Evolutionary conservation across 495 filamentous ascomycete species (phyloP), one percentile per base, ranked within the genome.

Genomic region (Penicillium parvum): DNA sequence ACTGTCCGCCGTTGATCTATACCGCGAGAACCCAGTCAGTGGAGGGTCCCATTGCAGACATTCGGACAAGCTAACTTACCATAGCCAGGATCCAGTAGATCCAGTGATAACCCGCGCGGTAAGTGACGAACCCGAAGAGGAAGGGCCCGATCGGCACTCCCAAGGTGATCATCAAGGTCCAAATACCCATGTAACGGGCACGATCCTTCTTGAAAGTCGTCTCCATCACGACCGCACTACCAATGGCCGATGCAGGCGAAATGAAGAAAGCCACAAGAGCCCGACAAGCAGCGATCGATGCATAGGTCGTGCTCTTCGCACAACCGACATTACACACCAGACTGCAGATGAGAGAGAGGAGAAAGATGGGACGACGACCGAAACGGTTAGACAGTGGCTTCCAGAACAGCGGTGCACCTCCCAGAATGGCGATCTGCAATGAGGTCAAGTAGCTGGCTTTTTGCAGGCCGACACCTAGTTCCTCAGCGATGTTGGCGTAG

Each of bases 331-430:
- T 74, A 37, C 68, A 69, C 2, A 72, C 55, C 1, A 69, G 49
- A 46, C 70, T 66, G 27, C 64, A 57, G 7, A 75, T 39, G 1
- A 70, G 53, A 5, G 75, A 77, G 5, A 77, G 25, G 6, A 81
- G 58, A 22, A 77, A 70, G 22, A 77, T 64, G 4, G 72, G 73
- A 3, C 77, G 71, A n/a, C 75, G 67, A 3, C 78, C 77, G 40
- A 61, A 81, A 7, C 75, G 62, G 40, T 77, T 76, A 5, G 77
- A 73, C n/a, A 81, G 37, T 0, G 78, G 78, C n/a, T 73, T 71
- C 71, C 75, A 77, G 40, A 78, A 64, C 1, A 78, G 45, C 0
- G 76, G 75, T 0, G 71, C 66, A 23, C 60, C 63, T 19, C 75
- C 72, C 5, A 75, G 45, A 30, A 76, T 63, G 25, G 67, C 60